These are phyloP conservation scores for Fusarium sp. DNA, from an alignment of 2,329 filamentous ascomycete genomes.

Conservation along the genomic window DNA sequence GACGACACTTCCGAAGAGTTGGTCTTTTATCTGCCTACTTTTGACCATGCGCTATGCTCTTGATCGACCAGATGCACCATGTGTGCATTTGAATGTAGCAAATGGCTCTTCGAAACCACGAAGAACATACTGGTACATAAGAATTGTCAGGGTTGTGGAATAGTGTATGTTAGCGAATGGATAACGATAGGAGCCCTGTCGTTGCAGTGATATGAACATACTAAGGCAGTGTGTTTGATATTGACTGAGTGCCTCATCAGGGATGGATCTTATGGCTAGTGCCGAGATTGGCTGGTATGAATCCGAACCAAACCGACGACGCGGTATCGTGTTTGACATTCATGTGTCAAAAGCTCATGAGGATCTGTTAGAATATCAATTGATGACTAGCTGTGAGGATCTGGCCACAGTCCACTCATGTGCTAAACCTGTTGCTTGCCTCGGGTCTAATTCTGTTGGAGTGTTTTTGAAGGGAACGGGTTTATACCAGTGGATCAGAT, in stretches of 20 bases:
- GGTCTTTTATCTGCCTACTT: neutral
- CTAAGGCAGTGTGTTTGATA: slow-evolving; percentile 3
- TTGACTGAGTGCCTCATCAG: slow-evolving; percentile 15
- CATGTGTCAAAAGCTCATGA: slow-evolving; percentile 13
- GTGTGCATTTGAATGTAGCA: slow-evolving; percentile 13
- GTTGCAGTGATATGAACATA: slow-evolving; percentile 10
- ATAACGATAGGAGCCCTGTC: slow-evolving; percentile 20
- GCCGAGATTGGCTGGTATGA: slow-evolving; percentile 15
- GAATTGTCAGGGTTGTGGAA: slow-evolving; percentile 19
- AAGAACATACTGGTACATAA: slow-evolving; percentile 3
- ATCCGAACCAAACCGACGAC: slow-evolving; percentile 1
- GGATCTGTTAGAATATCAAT: neutral
- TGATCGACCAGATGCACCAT: slow-evolving; percentile 4
- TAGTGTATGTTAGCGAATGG: slow-evolving; percentile 10
- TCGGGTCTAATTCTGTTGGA: slow-evolving; percentile 5
- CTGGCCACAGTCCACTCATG: slow-evolving; percentile 14
- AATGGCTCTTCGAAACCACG: neutral
- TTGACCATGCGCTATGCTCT: neutral
- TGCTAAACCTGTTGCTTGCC: slow-evolving; percentile 21
- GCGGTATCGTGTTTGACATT: slow-evolving; percentile 12
- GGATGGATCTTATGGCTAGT: slow-evolving; percentile 13
- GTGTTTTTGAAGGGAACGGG: neutral
- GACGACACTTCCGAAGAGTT: neutral
- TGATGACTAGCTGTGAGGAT: slow-evolving; percentile 1
- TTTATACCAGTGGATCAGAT: slow-evolving; percentile 23